Evolutionary conservation across 2,329 filamentous ascomycete species (phyloP), one percentile per base, ranked within the genome.

Genomic region (Pseudogymnoascus sp.): DNA sequence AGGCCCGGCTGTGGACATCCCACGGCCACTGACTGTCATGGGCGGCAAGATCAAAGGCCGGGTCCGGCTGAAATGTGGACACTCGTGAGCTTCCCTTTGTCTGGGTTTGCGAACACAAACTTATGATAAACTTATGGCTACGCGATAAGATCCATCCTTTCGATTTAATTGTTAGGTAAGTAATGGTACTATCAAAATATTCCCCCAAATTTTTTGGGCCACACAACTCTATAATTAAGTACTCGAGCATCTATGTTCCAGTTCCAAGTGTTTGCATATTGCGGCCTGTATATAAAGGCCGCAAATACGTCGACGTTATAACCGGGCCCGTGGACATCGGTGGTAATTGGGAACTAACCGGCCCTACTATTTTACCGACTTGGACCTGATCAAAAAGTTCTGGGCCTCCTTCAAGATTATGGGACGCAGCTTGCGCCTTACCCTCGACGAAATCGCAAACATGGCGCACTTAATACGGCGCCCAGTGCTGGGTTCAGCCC

Each of bases 331-430:
- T 37, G n/a, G 35, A 37, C 13, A 37, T 37, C 35, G 12, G 35
- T 37, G 12, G 35, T 37, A 37, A 37, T 37, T 13, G 35, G 35
- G 35, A 61, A 45, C 64, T 64, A 40, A 40, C 62, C 64, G 60
- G 64, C 63, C 31, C 64, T 62, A 35, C 63, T 65, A 21, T 65
- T 62, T 21, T 61, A 65, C 42, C 61, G 40, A 31, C 62, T 61
- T 6, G 63, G 63, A 15, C 60, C 62, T 35, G 12, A 55, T 18
- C 27, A 59, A 18, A 59, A 63, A 12, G 64, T 62, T 5, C 61
- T 59, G 33, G 37, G 42, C 4, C 58, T 21, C 58, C 60, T 18
- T 61, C 61, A 40, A 58, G 61, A 10, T 63, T 62, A 21, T 62
- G 62, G 40, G n/a, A 55, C 62, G 64, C 48, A 64, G 64, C 5